Conservation (phyloP, 108 stramenopile genomes). For the Licmophora abbreviata region DNA sequence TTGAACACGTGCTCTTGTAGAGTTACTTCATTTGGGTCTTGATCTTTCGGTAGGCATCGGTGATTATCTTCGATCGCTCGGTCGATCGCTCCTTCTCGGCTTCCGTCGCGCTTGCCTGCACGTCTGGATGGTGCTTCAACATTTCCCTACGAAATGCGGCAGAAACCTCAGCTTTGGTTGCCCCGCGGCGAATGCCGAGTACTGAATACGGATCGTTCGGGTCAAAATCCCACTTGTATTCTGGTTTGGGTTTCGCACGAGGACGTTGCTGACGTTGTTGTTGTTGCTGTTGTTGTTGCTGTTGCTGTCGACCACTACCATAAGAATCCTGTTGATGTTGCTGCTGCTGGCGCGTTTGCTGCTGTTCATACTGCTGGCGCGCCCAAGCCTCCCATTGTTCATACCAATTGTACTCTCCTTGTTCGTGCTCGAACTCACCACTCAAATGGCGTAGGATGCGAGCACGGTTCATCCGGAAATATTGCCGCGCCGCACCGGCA, state of each 20-base stretch:
- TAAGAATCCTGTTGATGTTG: constrained; percentile 22
- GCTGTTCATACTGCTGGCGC: constrained; percentile 52
- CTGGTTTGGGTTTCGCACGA: constrained; percentile 21
- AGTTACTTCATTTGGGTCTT: constrained; percentile 30
- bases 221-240: constrained; percentile 77
- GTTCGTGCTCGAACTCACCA: constrained; percentile 39
- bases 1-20: too few species aligned
- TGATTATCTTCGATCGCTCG: constrained; percentile 71
- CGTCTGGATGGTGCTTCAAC: constrained; percentile 74
- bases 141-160: constrained; percentile 77
- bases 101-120: constrained; percentile 49
- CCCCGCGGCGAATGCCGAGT: constrained; percentile 41
- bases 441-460: constrained; percentile 42
- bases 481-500: constrained; percentile 36
- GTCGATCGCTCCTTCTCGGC: constrained; percentile 47
- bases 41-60: constrained; percentile 74
- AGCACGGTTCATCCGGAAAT: constrained; percentile 36
- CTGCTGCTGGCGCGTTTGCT: constrained; percentile 42
- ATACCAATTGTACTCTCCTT: constrained; percentile 65
- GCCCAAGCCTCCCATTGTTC: constrained; percentile 79
- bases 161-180: constrained; percentile 63
- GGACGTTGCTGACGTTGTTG: constrained; percentile 23
- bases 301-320: constrained; percentile 20
- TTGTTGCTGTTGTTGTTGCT: constrained; percentile 20
- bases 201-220: constrained; percentile 73